These are phyloP conservation scores for Cordia subcordata DNA, from an alignment of 257 asterid species.

Conservation along the genomic window DNA sequence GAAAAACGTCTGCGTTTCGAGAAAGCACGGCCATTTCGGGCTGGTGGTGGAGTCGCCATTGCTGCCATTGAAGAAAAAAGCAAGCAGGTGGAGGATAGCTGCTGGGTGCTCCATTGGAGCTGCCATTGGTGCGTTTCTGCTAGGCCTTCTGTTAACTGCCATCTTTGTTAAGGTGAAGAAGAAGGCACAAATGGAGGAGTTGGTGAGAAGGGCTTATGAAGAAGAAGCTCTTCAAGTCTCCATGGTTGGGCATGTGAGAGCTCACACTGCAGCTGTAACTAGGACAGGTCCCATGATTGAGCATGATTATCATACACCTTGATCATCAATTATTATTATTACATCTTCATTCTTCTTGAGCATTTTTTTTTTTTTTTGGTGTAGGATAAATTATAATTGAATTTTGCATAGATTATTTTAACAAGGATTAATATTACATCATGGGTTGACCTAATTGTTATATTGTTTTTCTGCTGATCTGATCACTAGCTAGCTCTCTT, in stretches of 20 bases:
- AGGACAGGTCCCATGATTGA: slow-evolving; percentile 68
- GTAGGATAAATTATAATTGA: slow-evolving; percentile 1
- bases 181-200: slow-evolving; percentile 79
- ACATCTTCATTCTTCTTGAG: slow-evolving; percentile 15
- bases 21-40: slow-evolving; percentile 57
- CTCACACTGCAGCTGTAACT: slow-evolving; percentile 58
- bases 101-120: slow-evolving; percentile 68
- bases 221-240: slow-evolving; percentile 94
- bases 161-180: slow-evolving; percentile 66
- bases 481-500: no score
- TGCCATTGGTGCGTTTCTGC: slow-evolving; percentile 56
- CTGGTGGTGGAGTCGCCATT: slow-evolving; percentile 62
- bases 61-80: slow-evolving; percentile 55
- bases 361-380: slow-evolving; percentile 12
- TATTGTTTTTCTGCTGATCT: neutral
- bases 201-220: slow-evolving; percentile 84
- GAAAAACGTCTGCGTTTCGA: slow-evolving; percentile 44
- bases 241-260: slow-evolving; percentile 95
- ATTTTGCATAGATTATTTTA: neutral
- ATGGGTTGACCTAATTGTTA: neutral
- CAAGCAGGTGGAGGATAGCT: slow-evolving; percentile 52
- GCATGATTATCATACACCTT: slow-evolving; percentile 36
- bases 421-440: neutral
- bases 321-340: slow-evolving; percentile 2
- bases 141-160: slow-evolving; percentile 61